Evolutionary conservation across 768 basidiomycete genomes (phyloP).

Genomic region (Lanmaoa pseudosensibilis): DNA sequence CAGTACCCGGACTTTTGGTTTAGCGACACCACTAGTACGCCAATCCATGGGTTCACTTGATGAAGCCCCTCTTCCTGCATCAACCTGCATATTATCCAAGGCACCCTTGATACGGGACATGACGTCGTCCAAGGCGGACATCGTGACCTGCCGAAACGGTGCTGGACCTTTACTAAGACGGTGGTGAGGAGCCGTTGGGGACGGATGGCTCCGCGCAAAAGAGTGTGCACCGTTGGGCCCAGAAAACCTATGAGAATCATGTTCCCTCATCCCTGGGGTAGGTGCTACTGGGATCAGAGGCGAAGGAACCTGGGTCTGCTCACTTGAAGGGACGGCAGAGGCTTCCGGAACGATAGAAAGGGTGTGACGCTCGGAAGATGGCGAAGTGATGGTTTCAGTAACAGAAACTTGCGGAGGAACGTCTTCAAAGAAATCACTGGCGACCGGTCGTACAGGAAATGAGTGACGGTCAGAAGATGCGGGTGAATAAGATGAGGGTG

Average conservation of each 20-base stretch:
- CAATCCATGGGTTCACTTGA: conserved; percentile 22
- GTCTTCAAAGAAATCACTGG: conserved; percentile 76
- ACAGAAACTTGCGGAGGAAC: conserved; percentile 31
- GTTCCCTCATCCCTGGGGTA: conserved; percentile 18
- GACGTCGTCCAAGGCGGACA: conserved; percentile 77
- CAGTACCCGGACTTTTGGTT: conserved; percentile 19
- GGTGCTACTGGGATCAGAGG: background rate
- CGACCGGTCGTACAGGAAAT: conserved; percentile 49
- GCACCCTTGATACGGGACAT: conserved; percentile 88
- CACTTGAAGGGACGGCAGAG: conserved; percentile 4
- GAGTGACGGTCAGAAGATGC: conserved; percentile 19
- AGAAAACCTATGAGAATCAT: conserved; percentile 20
- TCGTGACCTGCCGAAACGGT: conserved; percentile 49
- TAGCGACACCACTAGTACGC: conserved; percentile 24
- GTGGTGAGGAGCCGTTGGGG: conserved; percentile 18
- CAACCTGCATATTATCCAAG: conserved; percentile 64
- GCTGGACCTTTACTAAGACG: conserved; percentile 24
- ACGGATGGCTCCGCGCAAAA: conserved; percentile 18
- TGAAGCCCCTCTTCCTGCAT: conserved; percentile 28
- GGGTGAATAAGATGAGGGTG: conserved; percentile 21
- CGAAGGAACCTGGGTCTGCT: conserved; percentile 7
- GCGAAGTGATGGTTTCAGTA: conserved; percentile 36
- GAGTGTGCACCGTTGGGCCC: conserved; percentile 18
- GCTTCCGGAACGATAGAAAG: conserved; percentile 20
- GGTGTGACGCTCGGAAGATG: conserved; percentile 15